phyloP scores from a whole-genome alignment of 768 basidiomycete genomes.

The Tylopilus subfusipes region DNA sequence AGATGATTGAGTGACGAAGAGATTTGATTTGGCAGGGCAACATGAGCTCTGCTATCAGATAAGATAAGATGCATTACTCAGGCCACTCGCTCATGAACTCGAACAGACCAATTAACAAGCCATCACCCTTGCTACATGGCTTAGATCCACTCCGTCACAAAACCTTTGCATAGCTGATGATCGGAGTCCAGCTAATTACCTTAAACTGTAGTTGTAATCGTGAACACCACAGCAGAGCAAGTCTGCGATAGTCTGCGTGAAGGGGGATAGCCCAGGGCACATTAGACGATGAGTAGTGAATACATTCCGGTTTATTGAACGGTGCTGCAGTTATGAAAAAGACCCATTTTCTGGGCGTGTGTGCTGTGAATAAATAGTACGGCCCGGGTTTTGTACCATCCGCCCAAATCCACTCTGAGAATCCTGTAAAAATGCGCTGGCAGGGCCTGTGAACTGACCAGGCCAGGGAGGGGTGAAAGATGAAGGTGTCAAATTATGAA shows the following conservation, averaged over 20 bases:
- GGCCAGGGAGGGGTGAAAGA: slow-evolving; percentile 29
- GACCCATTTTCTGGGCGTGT: slow-evolving; percentile 35
- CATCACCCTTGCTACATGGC: neutral
- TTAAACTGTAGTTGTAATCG: neutral
- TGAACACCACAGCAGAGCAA: neutral
- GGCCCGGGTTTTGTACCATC: slow-evolving; percentile 48
- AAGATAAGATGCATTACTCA: neutral
- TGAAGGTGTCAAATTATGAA: slow-evolving; percentile 17
- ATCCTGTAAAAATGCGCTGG: slow-evolving; percentile 48
- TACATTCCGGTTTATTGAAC: slow-evolving; percentile 17
- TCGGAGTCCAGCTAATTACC: neutral
- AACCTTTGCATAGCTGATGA: neutral
- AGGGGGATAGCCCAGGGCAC: neutral
- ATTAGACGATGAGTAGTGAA: slow-evolving; percentile 22
- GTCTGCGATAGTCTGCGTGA: neutral
- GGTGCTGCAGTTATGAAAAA: slow-evolving; percentile 19
- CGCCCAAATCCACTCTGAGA: slow-evolving; percentile 40
- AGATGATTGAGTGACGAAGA: neutral
- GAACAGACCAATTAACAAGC: neutral
- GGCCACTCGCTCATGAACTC: neutral
- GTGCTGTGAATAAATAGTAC: slow-evolving; percentile 61
- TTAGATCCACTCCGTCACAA: neutral
- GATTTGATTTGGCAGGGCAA: neutral
- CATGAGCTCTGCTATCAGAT: neutral
- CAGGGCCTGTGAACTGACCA: slow-evolving; percentile 46